A percentile compares a stretch with the other conserved stretches of the same genome.
Conservation (phyloP, 495 filamentous ascomycete species). For the Hypoxylon lenormandii region DNA sequence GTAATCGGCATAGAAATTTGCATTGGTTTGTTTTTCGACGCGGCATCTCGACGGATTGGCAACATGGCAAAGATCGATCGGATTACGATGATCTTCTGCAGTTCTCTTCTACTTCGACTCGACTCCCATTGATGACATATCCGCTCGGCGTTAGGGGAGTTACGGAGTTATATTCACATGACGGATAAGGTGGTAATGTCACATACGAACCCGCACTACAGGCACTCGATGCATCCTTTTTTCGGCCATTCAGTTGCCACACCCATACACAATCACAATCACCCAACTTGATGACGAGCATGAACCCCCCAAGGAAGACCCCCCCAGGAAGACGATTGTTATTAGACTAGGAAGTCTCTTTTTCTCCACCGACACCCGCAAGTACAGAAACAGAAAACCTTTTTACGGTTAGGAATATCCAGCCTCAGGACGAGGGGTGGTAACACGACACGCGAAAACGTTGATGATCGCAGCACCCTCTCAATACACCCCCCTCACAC, state of each 20-base stretch:
- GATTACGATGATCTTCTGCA: conserved; percentile 14
- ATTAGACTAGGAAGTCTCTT: background rate
- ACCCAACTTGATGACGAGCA: conserved; percentile 1
- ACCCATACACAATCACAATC: background rate
- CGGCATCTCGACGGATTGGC: conserved; percentile 41
- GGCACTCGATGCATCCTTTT: conserved; percentile 14
- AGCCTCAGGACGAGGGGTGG: too few relatives aligned
- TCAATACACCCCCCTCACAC: too few relatives aligned
- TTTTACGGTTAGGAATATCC: too few relatives aligned
- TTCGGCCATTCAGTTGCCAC: background rate
- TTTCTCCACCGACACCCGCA: background rate
- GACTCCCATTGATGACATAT: conserved; percentile 24
- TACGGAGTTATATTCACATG: conserved; percentile 10
- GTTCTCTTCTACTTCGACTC: conserved; percentile 13
- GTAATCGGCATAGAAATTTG: conserved; percentile 45
- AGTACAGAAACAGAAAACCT: too few relatives aligned
- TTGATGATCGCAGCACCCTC: too few relatives aligned
- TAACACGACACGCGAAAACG: too few relatives aligned
- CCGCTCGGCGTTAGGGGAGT: conserved; percentile 38
- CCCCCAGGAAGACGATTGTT: background rate
- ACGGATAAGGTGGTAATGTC: conserved; percentile 29
- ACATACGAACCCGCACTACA: conserved; percentile 37
- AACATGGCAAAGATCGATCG: conserved; percentile 27
- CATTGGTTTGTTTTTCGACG: conserved; percentile 30
- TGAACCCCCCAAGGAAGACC: background rate